Base-by-base conservation (phyloP, 1,284 basidiomycete species). In the Cutaneotrichosporon cyanovorans region DNA sequence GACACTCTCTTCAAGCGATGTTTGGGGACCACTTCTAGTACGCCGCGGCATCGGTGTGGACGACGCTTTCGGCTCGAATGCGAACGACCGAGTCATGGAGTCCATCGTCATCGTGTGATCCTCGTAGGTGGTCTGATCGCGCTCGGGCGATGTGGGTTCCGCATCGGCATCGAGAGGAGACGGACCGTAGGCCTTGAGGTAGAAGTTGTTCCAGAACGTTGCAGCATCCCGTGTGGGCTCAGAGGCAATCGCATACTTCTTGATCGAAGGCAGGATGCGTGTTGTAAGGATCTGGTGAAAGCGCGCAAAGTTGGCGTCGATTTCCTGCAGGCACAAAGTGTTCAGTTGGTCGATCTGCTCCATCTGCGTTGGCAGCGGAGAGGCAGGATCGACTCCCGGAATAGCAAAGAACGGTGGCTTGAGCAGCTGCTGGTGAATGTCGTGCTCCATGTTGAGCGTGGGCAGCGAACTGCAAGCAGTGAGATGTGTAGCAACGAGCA, bases 151-250 rank as follows among this genome's bases (percentile, higher is more conserved):
- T 39, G 25, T 32, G 21, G 53, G 45, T 2, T 39, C 44, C 4
- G 41, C 53, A 5, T 51, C 49, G 5, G 21, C 19, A 23, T 45
- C 42, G 5, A 30, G 21, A 15, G 52, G 40, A 14, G 45, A 38
- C 12, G 53, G 50, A 20, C 45, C 51, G 10, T 37, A 43, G 2
- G 48, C 59, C 14, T 46, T 42, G 4, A 92, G 88, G 66, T 88
- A 96, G 75, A 96, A 96, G 1, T 84, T 83, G n/a, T 84, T 83
- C 91, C 91, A 96, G 68, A 95, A 95, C 84, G 90, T 55, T n/a
- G 89, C 87, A 22, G 87, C 85, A 56, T 92, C 87, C 59, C 87
- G 77, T 16, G 90, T 87, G 5, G 88, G 85, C 59, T 89, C 83
- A 20, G 86, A 87, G 18, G 81, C 85, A 15, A 87, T 80, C 0